Base-by-base conservation (phyloP, 106 monocot species). In the Phalaenopsis aphrodite region DNA sequence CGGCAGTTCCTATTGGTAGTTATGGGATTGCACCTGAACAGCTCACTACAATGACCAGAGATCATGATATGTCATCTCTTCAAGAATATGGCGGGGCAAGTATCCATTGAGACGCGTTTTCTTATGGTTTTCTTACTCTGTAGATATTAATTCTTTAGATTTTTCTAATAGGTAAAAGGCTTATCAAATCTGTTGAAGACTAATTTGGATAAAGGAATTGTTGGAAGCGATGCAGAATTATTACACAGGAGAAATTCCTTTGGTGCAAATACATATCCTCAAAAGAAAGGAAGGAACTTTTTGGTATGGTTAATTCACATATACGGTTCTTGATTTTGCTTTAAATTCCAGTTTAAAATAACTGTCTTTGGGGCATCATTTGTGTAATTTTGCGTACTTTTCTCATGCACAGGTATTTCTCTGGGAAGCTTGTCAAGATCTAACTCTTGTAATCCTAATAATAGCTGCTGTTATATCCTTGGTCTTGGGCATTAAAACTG, bases 351-450 rank as follows among this genome's bases (percentile, higher is more conserved):
- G 52, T 52, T 23, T 65, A 65, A 24, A 65, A 6, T 21, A 65
- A 65, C 2, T 24, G 52, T 12, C 12, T 52, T 52, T 52, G 52
- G 4, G 61, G 19, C 5, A 61, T 72, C 37, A 37, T 52, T 42
- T 21, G 19, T 43, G 43, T 18, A 49, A 73, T 56, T 7, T 84
- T 78, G 14, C 42, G 24, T 41, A n/a, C 36, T 76, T 42, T 74
- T 43, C 77, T 43, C 36, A 38, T 48, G 43, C 72, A 7, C 61
- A 93, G 95, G 86, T 88, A 84, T 96, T 96, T 79, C 71, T 96
- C 42, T 93, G 93, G 93, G 95, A 96, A 84, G 89, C 95, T 75
- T 91, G 91, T 47, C 89, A 96, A 88, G 95, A 96, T 77, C 77
- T 90, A 68, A 96, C 95, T 12, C 89, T 96, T 41, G 56, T 96